These are phyloP conservation scores for Asterophora lycoperdoides DNA, from an alignment of 768 basidiomycete genomes.

Conservation along the genomic window DNA sequence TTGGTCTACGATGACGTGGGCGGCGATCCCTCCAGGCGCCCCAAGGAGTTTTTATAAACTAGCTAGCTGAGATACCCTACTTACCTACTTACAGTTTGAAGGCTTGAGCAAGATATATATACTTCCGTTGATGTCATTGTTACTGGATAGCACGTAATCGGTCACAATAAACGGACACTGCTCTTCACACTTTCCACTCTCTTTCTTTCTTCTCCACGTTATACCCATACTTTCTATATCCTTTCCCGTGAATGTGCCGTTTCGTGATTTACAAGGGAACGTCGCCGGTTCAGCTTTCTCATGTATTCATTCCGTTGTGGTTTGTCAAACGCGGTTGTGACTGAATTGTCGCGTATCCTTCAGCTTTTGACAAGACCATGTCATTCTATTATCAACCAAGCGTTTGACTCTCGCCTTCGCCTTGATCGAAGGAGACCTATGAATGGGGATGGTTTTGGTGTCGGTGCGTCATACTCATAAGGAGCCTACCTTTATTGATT, in stretches of 20 bases:
- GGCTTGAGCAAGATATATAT: not conserved
- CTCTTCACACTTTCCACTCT: not conserved
- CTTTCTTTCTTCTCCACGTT: not conserved
- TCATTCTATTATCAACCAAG: constrained; percentile 97
- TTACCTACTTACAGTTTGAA: not conserved
- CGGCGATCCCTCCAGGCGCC: constrained; percentile 72
- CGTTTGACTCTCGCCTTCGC: constrained; percentile 89
- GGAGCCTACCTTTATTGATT: not conserved
- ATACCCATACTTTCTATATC: not conserved
- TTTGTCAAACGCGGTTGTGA: constrained; percentile 4
- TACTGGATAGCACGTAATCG: constrained; percentile 25
- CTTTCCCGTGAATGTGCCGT: constrained; percentile 59
- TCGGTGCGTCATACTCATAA: constrained; percentile 51
- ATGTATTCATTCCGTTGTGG: constrained; percentile 42
- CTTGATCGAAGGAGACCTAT: constrained; percentile 80
- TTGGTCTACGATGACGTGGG: constrained; percentile 81
- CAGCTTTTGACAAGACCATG: constrained; percentile 90
- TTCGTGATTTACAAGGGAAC: constrained; percentile 96
- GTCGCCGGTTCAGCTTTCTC: constrained; percentile 86
- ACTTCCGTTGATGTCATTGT: constrained; percentile 26
- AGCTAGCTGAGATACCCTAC: not conserved
- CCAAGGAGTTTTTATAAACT: constrained; percentile 68
- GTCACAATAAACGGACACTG: not conserved
- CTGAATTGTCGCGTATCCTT: constrained; percentile 1
- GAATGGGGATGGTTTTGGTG: constrained; percentile 95